These are phyloP conservation scores for Paspalum notatum DNA, from an alignment of 176 grass and related monocot species.

Conservation along the genomic window DNA sequence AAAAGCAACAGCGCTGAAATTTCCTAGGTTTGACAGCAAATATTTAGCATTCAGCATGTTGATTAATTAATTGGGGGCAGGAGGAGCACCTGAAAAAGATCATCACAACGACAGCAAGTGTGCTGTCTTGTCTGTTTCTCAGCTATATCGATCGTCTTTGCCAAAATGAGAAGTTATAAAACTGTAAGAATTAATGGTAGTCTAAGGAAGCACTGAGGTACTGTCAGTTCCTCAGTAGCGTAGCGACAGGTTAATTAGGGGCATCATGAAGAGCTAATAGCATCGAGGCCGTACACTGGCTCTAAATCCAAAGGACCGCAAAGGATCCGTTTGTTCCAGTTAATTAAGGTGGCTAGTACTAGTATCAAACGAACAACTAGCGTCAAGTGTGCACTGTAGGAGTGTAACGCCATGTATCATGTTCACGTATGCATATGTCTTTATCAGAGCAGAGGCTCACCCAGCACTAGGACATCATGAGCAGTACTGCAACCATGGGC, in stretches of 20 bases:
- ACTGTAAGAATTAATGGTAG: not conserved
- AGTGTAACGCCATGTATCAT: not conserved
- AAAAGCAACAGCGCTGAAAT: not conserved
- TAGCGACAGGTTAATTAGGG: not conserved
- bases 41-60: not conserved
- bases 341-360: not conserved
- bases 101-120: conserved; percentile 8
- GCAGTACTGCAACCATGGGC: conserved; percentile 1
- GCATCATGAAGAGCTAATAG: not conserved
- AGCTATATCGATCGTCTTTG: not conserved
- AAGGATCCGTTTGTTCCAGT: conserved; percentile 26
- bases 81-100: conserved; percentile 17
- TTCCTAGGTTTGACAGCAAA: not conserved
- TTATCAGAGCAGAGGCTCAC: not conserved
- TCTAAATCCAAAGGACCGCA: conserved; percentile 14
- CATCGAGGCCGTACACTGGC: not conserved
- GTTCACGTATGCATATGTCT: too few relatives aligned
- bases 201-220: too few relatives aligned
- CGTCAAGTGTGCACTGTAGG: not conserved
- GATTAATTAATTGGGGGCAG: not conserved
- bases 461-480: conserved; percentile 24
- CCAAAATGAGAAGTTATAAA: not conserved
- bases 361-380: not conserved
- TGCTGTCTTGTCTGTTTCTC: conserved; percentile 6
- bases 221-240: too few relatives aligned